Percentiles rank a stretch among this genome's conserved stretches.
Evolutionary conservation across 2,329 filamentous ascomycete genomes (phyloP).

Genomic region (Sporothrix pseudoabietina): DNA sequence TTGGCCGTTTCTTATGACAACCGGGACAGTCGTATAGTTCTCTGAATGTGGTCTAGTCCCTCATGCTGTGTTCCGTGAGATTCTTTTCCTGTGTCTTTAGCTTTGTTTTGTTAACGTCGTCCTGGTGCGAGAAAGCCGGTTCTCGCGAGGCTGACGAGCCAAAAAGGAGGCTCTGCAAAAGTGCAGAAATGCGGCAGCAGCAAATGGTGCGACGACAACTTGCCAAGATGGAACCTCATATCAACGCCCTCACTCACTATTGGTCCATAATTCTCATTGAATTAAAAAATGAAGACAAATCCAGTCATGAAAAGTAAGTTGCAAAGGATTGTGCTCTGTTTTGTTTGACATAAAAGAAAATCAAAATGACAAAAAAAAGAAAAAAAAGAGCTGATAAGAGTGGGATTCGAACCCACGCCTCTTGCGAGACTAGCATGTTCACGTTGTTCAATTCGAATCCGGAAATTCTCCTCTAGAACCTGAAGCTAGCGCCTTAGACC

Average conservation of each 20-base stretch:
- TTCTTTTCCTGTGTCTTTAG: neutral
- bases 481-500: neutral
- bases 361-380: neutral
- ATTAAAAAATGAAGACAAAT: neutral
- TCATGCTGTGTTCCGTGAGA: conserved; percentile 22
- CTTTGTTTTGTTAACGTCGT: neutral
- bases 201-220: neutral
- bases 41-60: neutral
- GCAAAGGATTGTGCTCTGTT: neutral
- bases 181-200: conserved; percentile 1
- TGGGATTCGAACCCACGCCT: neutral
- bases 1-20: neutral
- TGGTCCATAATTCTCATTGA: neutral
- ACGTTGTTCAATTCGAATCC: neutral
- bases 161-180: conserved; percentile 15
- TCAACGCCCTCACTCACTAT: neutral
- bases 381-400: neutral
- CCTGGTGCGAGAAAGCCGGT: neutral
- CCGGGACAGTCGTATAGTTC: neutral
- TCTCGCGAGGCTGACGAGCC: conserved; percentile 5
- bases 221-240: neutral
- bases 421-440: neutral
- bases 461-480: neutral
- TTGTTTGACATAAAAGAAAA: neutral
- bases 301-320: neutral